Evolutionary conservation across 163 green algal species (phyloP).

Genomic region (Botryococcus braunii): DNA sequence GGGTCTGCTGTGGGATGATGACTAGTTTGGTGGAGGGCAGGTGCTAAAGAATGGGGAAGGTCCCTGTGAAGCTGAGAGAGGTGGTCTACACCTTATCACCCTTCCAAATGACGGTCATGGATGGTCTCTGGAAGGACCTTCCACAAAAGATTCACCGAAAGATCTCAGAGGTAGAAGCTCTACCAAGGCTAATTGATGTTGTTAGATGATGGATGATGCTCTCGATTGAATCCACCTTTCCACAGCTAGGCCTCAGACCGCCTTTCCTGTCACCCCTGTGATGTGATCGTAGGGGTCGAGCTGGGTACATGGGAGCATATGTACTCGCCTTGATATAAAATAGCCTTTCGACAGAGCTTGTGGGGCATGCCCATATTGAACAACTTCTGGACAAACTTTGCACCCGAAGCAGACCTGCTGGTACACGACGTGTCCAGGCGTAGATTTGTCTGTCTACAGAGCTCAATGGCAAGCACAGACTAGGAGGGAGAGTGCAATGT

Average conservation of each 20-base stretch:
- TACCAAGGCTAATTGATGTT: background rate
- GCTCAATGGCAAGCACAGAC: background rate
- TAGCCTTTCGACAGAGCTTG: background rate
- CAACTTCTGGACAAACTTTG: background rate
- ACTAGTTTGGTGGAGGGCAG: no score
- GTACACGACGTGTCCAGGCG: background rate
- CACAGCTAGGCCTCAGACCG: background rate
- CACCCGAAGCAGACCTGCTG: background rate
- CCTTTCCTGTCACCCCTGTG: no score
- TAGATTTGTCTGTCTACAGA: background rate
- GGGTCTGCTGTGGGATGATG: no score
- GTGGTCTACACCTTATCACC: constrained; percentile 81
- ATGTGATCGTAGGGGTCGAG: no score
- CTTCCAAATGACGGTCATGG: constrained; percentile 70
- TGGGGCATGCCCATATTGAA: background rate
- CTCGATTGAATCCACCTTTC: background rate
- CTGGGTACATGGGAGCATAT: no score
- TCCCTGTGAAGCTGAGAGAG: constrained; percentile 55
- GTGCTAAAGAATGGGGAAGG: constrained; percentile 53
- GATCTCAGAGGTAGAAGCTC: constrained; percentile 35
- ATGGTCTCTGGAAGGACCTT: constrained; percentile 66
- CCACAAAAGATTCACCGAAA: constrained; percentile 59
- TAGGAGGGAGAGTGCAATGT: background rate
- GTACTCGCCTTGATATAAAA: background rate
- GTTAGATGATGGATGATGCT: background rate